Evolutionary conservation across 495 filamentous ascomycete genomes (phyloP).

Genomic region (Podospora pseudopauciseta): DNA sequence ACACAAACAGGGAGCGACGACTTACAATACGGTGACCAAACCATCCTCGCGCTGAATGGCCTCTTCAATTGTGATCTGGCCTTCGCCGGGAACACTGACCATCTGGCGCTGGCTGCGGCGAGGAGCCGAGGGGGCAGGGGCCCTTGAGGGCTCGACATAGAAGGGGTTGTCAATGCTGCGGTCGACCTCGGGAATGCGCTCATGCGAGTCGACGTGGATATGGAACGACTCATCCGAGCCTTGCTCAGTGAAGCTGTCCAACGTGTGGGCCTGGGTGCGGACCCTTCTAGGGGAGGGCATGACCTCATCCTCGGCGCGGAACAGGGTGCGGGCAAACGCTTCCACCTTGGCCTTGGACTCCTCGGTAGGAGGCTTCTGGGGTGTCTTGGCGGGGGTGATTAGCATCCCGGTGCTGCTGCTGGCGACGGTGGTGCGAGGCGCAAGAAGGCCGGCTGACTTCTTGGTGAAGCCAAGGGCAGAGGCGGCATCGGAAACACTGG

Average conservation of each 20-base stretch:
- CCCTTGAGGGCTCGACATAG: constrained; percentile 41
- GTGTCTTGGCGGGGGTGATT: constrained; percentile 89
- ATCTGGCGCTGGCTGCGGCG: constrained; percentile 46
- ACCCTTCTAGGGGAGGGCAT: constrained; percentile 58
- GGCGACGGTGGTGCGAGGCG: constrained; percentile 5
- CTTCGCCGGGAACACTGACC: constrained; percentile 49
- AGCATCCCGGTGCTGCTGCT: constrained; percentile 52
- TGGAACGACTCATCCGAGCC: constrained; percentile 55
- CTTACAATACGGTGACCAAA: constrained; percentile 84
- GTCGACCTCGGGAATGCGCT: constrained; percentile 73
- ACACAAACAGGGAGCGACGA: constrained; percentile 31
- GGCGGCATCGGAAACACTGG: constrained; percentile 36
- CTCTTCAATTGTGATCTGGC: constrained; percentile 56
- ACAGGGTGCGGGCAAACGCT: constrained; percentile 71
- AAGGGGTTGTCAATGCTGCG: constrained; percentile 71
- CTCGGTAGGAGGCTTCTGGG: constrained; percentile 62
- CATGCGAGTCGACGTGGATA: constrained; percentile 88
- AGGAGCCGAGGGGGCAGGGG: constrained; percentile 25
- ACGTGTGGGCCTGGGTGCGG: constrained; percentile 53
- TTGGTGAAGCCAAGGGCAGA: constrained; percentile 32
- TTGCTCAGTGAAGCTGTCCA: constrained; percentile 68
- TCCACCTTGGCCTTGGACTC: constrained; percentile 52
- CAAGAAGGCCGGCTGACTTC: background rate
- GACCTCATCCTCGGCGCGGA: constrained; percentile 52
- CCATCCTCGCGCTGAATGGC: constrained; percentile 67